Percentiles rank a stretch among this genome's conserved stretches.
Evolutionary conservation across 108 stramenopile species (phyloP).

Genomic region (Cyclotella distinguenda): DNA sequence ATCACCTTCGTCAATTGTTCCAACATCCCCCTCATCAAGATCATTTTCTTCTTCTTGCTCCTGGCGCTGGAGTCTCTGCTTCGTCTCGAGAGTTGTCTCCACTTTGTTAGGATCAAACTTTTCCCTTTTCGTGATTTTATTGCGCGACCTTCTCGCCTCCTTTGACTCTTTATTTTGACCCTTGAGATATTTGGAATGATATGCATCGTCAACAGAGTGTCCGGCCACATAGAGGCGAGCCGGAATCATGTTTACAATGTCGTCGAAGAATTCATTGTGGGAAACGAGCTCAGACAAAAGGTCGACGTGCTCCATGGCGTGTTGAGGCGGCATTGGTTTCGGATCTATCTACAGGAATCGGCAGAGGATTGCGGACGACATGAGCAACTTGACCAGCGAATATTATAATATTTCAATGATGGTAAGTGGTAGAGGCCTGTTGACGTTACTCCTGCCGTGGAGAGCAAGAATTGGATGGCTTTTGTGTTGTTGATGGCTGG

Average conservation of each 20-base stretch:
- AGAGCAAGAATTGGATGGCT: no score
- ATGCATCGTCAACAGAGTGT: slow-evolving; percentile 55
- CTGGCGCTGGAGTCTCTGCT: slow-evolving; percentile 59
- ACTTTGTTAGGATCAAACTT: slow-evolving; percentile 72
- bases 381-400: no score
- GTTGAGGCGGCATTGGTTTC: slow-evolving; percentile 43
- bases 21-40: slow-evolving; percentile 13
- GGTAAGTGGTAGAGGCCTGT: no score
- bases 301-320: slow-evolving; percentile 17
- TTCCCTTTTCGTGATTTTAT: slow-evolving; percentile 70
- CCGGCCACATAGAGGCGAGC: slow-evolving; percentile 78
- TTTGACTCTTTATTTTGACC: slow-evolving; percentile 76
- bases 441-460: no score
- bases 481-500: no score
- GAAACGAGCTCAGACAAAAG: slow-evolving; percentile 64
- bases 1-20: slow-evolving; percentile 20
- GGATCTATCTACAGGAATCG: no score
- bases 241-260: slow-evolving; percentile 84
- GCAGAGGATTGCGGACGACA: no score
- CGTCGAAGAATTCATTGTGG: slow-evolving; percentile 81
- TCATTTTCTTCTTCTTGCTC: slow-evolving; percentile 36
- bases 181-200: slow-evolving; percentile 68
- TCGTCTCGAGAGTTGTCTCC: slow-evolving; percentile 70
- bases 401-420: no score
- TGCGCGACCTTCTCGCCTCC: slow-evolving; percentile 60